phyloP scores from a whole-genome alignment of 768 basidiomycete species.

The Obba rivulosa region DNA sequence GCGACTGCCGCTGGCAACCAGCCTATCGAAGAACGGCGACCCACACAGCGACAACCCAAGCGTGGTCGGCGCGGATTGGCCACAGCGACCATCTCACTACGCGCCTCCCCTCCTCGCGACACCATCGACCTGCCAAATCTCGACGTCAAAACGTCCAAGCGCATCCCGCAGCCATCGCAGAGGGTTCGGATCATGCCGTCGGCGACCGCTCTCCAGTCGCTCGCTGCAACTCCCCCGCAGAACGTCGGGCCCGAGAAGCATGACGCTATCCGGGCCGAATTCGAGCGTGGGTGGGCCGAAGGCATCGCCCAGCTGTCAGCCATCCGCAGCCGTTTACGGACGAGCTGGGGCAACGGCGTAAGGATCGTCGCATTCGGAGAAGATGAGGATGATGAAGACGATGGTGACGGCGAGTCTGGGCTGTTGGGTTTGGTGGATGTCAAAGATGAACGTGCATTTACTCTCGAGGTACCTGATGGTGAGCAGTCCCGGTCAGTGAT shows the following conservation, averaged over 20 bases:
- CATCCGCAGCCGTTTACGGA: slow-evolving; percentile 38
- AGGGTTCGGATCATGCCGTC: slow-evolving; percentile 58
- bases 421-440: slow-evolving; percentile 30
- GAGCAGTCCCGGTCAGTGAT: neutral
- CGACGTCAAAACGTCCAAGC: neutral
- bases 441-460: slow-evolving; percentile 24
- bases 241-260: slow-evolving; percentile 29
- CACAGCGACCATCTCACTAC: slow-evolving; percentile 57
- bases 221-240: slow-evolving; percentile 36
- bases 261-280: slow-evolving; percentile 41
- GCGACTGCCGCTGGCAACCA: neutral
- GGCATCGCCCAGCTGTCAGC: slow-evolving; percentile 50
- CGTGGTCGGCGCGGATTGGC: slow-evolving; percentile 60
- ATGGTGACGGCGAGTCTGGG: slow-evolving; percentile 10
- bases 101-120: slow-evolving; percentile 10
- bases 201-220: slow-evolving; percentile 39
- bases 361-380: slow-evolving; percentile 37
- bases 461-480: slow-evolving; percentile 5
- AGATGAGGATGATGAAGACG: slow-evolving; percentile 20
- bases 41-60: neutral
- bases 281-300: slow-evolving; percentile 58
- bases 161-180: slow-evolving; percentile 12
- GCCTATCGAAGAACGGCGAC: neutral
- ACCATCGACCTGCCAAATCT: neutral
- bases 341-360: slow-evolving; percentile 43